Base-by-base conservation (phyloP, 768 basidiomycete genomes). In the Lactifluus echinatus region DNA sequence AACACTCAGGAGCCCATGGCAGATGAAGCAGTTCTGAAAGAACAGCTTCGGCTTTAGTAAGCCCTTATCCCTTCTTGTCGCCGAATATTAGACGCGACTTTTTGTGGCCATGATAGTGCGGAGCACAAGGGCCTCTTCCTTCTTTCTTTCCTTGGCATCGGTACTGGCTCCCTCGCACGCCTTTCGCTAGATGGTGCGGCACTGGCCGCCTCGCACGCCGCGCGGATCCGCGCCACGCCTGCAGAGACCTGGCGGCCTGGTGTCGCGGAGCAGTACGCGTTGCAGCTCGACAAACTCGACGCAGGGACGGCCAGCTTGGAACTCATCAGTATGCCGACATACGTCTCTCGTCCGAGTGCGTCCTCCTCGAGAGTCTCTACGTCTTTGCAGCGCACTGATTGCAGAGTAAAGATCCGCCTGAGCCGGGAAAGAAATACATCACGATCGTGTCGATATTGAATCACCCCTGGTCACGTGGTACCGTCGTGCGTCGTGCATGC, bases 401-500 rank as follows among this genome's bases (percentile, higher is more conserved):
- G 39, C 21, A 6, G 49, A 39, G 2, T 7, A 29, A 33, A 75
- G 74, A 70, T 37, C 64, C 67, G 0, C 72, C 74, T 0, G 70
- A 69, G 54, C 60, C 70, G 0, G 74, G 73, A 1, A 77, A 76
- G 63, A 70, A 66, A 19, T 81, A 81, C 60, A 44, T 76, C 23
- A 72, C 75, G 0, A 42, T 79, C 15, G 47, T 69, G 5, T 64
- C 63, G 6, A 68, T 70, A 0, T 60, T 71, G n/a, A 76, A 77
- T 53, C 75, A 81, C 48, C 70, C 71, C 2, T 72, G 79, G 59
- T 78, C 76, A 10, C 67, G 79, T 12, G 80, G 81, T 1, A 71
- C 75, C 0, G 75, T 82, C 55, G 78, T 78, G 49, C 37, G 75
- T 68, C 8, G 42, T 17, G n/a, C n/a, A n/a, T 19, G 31, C 37